Evolutionary conservation across 768 basidiomycete genomes (phyloP).

Genomic region (Trametes gibbosa): DNA sequence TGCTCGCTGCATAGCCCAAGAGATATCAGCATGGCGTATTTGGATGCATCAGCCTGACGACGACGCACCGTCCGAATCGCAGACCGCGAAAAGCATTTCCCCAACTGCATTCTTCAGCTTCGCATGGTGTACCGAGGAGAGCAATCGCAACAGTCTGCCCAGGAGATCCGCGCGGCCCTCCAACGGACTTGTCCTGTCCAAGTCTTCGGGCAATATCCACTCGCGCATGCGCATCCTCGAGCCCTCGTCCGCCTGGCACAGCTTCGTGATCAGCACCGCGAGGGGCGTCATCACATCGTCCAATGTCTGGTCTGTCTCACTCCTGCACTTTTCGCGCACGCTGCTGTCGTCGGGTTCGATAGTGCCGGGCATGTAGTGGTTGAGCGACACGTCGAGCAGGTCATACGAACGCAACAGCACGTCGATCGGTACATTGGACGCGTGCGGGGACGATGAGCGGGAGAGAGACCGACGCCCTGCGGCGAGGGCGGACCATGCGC

Average conservation of each 20-base stretch:
- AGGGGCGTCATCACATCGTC: conserved; percentile 82
- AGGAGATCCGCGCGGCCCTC: conserved; percentile 72
- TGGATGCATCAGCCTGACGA: background rate
- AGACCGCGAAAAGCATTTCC: conserved; percentile 83
- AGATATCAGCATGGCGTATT: background rate
- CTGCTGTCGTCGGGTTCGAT: conserved; percentile 61
- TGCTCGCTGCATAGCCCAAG: conserved; percentile 47
- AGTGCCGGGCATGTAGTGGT: conserved; percentile 64
- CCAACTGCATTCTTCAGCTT: conserved; percentile 76
- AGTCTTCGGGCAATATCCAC: conserved; percentile 69
- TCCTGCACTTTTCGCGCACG: conserved; percentile 51
- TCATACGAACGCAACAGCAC: conserved; percentile 64
- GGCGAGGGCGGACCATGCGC: conserved; percentile 53
- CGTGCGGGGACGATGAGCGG: conserved; percentile 37
- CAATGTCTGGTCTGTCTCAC: conserved; percentile 54
- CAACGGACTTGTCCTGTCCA: conserved; percentile 78
- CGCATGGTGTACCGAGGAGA: conserved; percentile 70
- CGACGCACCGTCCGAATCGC: conserved; percentile 65
- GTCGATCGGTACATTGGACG: conserved; percentile 45
- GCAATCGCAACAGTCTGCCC: conserved; percentile 76
- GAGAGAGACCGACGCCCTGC: conserved; percentile 46
- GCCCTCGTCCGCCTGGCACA: conserved; percentile 62
- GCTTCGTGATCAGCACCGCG: conserved; percentile 67
- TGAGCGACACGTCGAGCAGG: conserved; percentile 57
- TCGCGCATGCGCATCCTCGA: conserved; percentile 57